Percentiles rank a stretch among this genome's conserved stretches.
Evolutionary conservation across 768 basidiomycete genomes (phyloP).

Genomic region (Cyclocybe cylindracea): DNA sequence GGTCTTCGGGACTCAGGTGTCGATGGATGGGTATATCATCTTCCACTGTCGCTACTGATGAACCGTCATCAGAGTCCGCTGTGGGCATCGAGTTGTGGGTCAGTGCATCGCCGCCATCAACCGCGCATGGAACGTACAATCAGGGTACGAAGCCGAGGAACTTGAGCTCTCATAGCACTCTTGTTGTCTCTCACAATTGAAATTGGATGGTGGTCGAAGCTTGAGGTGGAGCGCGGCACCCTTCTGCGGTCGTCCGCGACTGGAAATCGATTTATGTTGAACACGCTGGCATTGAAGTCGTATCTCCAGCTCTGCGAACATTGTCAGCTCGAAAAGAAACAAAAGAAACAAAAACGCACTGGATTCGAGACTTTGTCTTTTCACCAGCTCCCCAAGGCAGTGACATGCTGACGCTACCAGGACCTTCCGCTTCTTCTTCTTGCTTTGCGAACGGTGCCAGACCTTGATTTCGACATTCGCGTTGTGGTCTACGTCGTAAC

Average conservation of each 20-base stretch:
- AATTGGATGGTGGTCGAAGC: slow-evolving; percentile 21
- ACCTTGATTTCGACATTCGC: slow-evolving; percentile 55
- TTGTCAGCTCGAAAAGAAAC: neutral
- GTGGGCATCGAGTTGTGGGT: too few species aligned
- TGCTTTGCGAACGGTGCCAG: slow-evolving; percentile 59
- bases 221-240: slow-evolving; percentile 32
- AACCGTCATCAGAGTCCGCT: too few species aligned
- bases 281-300: slow-evolving; percentile 42
- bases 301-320: slow-evolving; percentile 39
- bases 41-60: neutral
- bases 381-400: slow-evolving; percentile 54
- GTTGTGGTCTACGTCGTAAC: slow-evolving; percentile 36
- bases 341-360: slow-evolving; percentile 33
- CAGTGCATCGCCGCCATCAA: too few species aligned
- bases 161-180: neutral
- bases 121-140: too few species aligned
- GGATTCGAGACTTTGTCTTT: slow-evolving; percentile 44
- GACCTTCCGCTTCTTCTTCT: slow-evolving; percentile 62
- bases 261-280: slow-evolving; percentile 28
- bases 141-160: too few species aligned
- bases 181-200: neutral
- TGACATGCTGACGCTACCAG: slow-evolving; percentile 54
- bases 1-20: neutral
- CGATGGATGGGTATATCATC: neutral
- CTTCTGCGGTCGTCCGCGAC: slow-evolving; percentile 43